Base-by-base conservation (phyloP, 768 basidiomycete species). In the Mycena polygramma region DNA sequence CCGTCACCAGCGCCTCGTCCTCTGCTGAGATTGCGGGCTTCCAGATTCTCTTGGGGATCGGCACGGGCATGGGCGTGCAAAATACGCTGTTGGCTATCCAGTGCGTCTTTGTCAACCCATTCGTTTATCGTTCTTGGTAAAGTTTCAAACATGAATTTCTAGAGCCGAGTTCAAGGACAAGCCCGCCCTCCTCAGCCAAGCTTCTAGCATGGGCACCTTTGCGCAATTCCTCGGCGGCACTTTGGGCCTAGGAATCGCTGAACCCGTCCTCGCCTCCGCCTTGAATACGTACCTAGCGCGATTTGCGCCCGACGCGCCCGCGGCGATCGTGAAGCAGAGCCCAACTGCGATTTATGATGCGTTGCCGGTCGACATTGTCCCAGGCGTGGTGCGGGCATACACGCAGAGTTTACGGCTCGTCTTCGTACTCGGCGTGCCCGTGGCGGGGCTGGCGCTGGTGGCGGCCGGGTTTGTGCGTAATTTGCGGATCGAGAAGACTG, bases 41-140 rank as follows among this genome's bases (percentile, higher is more conserved):
- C 49, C 73, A 74, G 52, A 74, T 71, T 46, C 54, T 74, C 54
- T 49, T 51, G 5, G 73, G 64, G 17, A 35, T 72, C 24, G 73
- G 73, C 57, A 67, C 60, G 7, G 74, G 74, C 8, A 53, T 73
- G 63, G 68, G 67, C 52, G 67, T 74, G 70, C 73, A 75, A 45
- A 75, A 75, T 60, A 19, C 65, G 14, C 30, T 75, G 20, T 19
- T 75, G 26, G 75, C 75, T 10, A 66, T 73, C 5, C 73, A 74
- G 59, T 46, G 45, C 45, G 45, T 46, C 14, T 46, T 19, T 20
- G 2, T 46, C 19, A 7, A 15, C 19, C 45, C 45, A 14, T 19
- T 19, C 17, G 1, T 4, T 41, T 15, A 20, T 46, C 45, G 2
- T 46, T 14, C 19, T 17, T 46, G 15, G 7, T 20, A 14, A 41